Evolutionary conservation across 805 yeast genomes (phyloP).

Genomic region (Myxozyma melibiosi): DNA sequence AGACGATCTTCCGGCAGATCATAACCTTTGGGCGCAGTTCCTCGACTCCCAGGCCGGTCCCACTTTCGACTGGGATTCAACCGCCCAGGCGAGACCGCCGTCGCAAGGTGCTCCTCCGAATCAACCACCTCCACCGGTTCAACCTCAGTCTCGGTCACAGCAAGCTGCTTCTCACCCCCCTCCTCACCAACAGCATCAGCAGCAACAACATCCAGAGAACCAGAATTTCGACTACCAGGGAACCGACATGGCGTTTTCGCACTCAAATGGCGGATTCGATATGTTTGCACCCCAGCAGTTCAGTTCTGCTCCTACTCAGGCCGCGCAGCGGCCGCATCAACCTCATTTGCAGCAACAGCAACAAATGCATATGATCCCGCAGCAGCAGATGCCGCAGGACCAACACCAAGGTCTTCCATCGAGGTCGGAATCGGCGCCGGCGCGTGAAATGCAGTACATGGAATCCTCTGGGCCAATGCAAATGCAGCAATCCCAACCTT

Average conservation of each 20-base stretch:
- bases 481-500: background rate
- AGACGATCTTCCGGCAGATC: background rate
- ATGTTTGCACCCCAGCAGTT: background rate
- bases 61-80: constrained; percentile 9
- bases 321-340: background rate
- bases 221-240: constrained; percentile 1
- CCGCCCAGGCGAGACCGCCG: too few species aligned
- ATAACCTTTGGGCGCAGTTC: constrained; percentile 22
- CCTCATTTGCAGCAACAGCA: background rate
- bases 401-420: background rate
- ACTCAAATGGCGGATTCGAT: constrained; percentile 1
- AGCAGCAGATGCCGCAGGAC: background rate
- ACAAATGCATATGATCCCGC: too few species aligned
- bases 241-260: constrained; percentile 1
- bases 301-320: background rate
- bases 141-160: constrained; percentile 1
- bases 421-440: background rate
- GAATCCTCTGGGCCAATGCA: background rate
- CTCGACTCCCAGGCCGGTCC: constrained; percentile 18
- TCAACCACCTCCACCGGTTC: too few species aligned
- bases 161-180: background rate
- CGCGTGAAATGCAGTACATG: background rate
- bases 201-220: constrained; percentile 4
- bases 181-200: constrained; percentile 5
- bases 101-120: too few species aligned